Evolutionary conservation across 306 rosid species (phyloP).

Genomic region (Hippophae gyantsensis): DNA sequence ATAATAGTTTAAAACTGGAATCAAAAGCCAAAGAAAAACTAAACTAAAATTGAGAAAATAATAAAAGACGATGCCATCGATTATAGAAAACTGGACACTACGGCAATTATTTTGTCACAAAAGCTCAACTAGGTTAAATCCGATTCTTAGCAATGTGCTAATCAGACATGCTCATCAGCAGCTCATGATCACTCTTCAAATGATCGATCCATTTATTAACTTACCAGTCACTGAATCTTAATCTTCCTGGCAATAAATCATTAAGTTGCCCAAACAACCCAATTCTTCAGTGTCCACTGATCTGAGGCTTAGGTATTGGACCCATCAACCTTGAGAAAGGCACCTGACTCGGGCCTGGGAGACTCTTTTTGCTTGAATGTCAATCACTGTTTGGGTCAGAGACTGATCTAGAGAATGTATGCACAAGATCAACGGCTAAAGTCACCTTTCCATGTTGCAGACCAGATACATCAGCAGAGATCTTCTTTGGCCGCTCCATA

Average conservation of each 20-base stretch:
- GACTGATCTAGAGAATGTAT: constrained; percentile 80
- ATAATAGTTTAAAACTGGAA: constrained; percentile 11
- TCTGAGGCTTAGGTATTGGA: constrained; percentile 71
- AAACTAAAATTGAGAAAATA: constrained; percentile 3
- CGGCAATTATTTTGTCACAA: constrained; percentile 13
- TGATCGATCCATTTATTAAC: neutral
- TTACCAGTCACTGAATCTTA: constrained; percentile 3
- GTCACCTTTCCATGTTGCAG: constrained; percentile 60
- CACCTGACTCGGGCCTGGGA: constrained; percentile 44
- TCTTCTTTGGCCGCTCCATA: constrained; percentile 46
- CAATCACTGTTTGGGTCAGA: constrained; percentile 61
- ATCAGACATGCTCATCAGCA: constrained; percentile 3
- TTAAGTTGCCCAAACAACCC: constrained; percentile 16
- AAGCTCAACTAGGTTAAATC: constrained; percentile 13
- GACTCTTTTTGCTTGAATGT: constrained; percentile 42
- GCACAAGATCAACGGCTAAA: constrained; percentile 89
- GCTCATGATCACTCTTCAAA: neutral
- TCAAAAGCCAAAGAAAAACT: constrained; percentile 5
- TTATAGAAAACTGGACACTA: constrained; percentile 18
- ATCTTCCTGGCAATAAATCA: neutral
- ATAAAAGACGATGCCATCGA: constrained; percentile 13
- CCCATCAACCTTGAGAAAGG: constrained; percentile 90
- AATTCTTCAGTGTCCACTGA: constrained; percentile 61
- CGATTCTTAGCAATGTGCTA: neutral
- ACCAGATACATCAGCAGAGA: constrained; percentile 32